Evolutionary conservation across 345 rosid genomes (phyloP).

Genomic region (Eucalyptus decipiens): DNA sequence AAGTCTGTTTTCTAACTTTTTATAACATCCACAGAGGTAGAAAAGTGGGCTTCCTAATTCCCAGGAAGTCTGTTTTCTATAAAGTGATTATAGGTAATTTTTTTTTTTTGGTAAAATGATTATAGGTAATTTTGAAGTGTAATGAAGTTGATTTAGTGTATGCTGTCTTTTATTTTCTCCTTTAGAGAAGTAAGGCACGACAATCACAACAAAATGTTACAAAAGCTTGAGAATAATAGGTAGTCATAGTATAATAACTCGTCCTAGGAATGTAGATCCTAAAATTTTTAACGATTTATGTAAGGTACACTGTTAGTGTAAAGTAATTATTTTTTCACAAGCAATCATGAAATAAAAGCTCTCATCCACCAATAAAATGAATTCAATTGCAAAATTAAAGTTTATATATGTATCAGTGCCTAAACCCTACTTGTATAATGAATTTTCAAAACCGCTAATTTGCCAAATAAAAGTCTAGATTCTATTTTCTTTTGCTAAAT

Average conservation of each 20-base stretch:
- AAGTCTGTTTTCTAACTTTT: not conserved
- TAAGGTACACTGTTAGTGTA: not conserved
- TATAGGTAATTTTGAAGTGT: not conserved
- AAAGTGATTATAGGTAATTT: not conserved
- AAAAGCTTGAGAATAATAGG: not conserved
- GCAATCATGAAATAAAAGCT: not conserved
- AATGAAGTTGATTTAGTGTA: not conserved
- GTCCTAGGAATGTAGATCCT: not conserved
- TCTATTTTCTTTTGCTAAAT: not conserved
- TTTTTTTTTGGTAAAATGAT: not conserved
- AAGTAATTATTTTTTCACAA: not conserved
- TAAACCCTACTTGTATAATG: not conserved
- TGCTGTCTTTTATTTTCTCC: not conserved
- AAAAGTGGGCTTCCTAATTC: too few species aligned
- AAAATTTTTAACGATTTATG: not conserved
- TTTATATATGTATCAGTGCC: not conserved
- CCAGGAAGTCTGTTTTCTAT: not conserved
- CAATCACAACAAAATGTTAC: not conserved
- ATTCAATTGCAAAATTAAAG: not conserved
- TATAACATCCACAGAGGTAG: too few species aligned
- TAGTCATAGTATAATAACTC: not conserved
- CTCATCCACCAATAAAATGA: not conserved
- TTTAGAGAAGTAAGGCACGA: not conserved
- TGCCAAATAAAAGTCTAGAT: not conserved
- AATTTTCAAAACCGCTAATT: not conserved